Evolutionary conservation across 2,329 filamentous ascomycete genomes (phyloP), one percentile per base, ranked within the genome.

Genomic region (Endothia cerciana): DNA sequence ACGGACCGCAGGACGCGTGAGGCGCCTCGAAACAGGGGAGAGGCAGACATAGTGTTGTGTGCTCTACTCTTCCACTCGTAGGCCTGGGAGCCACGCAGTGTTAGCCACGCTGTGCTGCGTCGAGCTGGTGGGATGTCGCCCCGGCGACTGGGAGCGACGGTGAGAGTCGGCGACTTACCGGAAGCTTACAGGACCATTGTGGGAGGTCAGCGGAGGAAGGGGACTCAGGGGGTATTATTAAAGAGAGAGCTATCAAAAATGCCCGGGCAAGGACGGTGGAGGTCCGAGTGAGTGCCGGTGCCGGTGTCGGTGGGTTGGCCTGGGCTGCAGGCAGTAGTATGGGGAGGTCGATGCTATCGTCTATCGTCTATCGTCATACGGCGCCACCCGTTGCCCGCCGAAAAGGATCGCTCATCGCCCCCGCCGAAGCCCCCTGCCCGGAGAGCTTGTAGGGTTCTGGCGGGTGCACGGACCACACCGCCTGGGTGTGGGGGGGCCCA

Each of bases 1-100:
- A 74, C 68, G 38, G 73, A 72, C 55, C 82, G 79, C 64, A 85
- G 75, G 70, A 79, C 79, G 74, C 81, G 78, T 71, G 82, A 79
- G 68, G 81, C 80, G 78, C 82, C 77, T 76, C 82, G 81, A 69
- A 86, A 72, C 66, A 78, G 73, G 55, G 80, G 72, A 69, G 61
- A 63, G 43, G 82, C 72, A 72, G 82, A 82, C 84, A 87, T 86
- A 75, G 67, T 64, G 11, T 40, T 51, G 43, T 60, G 22, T 60
- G 30, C 45, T 41, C 64, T 63, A 41, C 47, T 49, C 49, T 68
- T 63, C 66, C 60, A 60, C 60, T 66, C 62, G 64, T 59, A 62
- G 43, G 64, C 62, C 66, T 65, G 47, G 51, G 4, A 40, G 55
- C 33, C 22, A 8, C 33, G 22, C 33, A 22, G 25, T 45, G 40